Conservation (phyloP, 441 rosid genomes). For the Croton laevigatus region DNA sequence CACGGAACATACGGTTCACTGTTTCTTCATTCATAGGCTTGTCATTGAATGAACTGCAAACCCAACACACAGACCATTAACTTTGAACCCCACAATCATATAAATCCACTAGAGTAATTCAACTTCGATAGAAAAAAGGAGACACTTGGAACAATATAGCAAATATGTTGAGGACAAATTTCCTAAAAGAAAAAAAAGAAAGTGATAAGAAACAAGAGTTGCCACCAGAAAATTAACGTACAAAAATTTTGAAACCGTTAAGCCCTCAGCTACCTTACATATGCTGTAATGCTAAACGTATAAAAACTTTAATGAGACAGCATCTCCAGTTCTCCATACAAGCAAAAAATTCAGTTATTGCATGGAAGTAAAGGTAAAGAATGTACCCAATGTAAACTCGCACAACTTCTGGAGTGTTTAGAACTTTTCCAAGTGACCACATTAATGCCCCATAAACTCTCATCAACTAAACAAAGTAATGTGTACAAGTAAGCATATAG, state of each 20-base stretch:
- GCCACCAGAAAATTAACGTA: background rate
- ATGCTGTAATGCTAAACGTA: background rate
- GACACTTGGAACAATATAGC: too few species aligned
- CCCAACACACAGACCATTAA: background rate
- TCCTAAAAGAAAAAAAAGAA: background rate
- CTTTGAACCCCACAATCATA: background rate
- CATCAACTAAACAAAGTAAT: slow-evolving; percentile 59
- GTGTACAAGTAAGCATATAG: slow-evolving; percentile 6
- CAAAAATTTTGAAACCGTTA: background rate
- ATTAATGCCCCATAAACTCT: slow-evolving; percentile 94
- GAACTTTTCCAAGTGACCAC: slow-evolving; percentile 97
- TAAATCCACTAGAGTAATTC: background rate
- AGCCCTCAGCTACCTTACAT: background rate
- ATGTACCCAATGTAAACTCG: slow-evolving; percentile 87
- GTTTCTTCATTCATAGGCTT: slow-evolving; percentile 61
- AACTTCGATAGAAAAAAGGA: too few species aligned
- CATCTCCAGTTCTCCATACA: background rate
- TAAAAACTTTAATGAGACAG: background rate
- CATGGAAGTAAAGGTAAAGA: background rate
- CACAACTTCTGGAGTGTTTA: slow-evolving; percentile 84
- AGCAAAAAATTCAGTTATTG: background rate
- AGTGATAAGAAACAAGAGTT: background rate
- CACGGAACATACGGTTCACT: slow-evolving; percentile 61
- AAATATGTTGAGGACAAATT: background rate
- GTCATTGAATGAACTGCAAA: slow-evolving; percentile 80